phyloP scores from a whole-genome alignment of 257 asterid genomes.

The Fraxinus anomala region DNA sequence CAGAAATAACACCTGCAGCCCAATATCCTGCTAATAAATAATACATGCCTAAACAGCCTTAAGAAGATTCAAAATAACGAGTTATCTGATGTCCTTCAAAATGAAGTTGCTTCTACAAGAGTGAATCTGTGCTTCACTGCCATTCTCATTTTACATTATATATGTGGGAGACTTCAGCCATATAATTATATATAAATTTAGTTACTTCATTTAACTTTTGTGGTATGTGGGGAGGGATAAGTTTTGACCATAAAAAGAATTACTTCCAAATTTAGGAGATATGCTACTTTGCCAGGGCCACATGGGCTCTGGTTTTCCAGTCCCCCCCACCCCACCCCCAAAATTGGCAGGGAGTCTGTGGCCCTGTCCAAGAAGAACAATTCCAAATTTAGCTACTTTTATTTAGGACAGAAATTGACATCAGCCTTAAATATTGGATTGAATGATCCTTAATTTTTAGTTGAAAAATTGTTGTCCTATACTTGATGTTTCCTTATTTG shows the following conservation, averaged over 20 bases:
- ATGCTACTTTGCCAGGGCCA: too few species aligned
- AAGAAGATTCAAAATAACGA: not conserved
- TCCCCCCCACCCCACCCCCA: too few species aligned
- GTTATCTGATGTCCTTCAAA: not conserved
- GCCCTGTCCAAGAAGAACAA: too few species aligned
- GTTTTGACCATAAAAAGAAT: too few species aligned
- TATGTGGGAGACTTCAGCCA: not conserved
- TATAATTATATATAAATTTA: not conserved
- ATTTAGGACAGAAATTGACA: not conserved
- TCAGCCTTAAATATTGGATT: not conserved
- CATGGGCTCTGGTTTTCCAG: too few species aligned
- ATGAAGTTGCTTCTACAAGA: not conserved
- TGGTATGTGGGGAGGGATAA: too few species aligned
- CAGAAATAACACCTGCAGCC: slow-evolving; percentile 43
- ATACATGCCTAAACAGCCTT: not conserved
- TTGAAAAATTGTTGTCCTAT: too few species aligned
- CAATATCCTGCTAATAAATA: not conserved
- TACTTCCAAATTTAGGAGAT: too few species aligned
- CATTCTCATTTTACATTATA: not conserved
- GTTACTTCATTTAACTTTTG: too few species aligned
- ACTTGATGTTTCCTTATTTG: too few species aligned
- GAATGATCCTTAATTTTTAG: not conserved
- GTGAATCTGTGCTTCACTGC: not conserved
- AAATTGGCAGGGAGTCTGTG: too few species aligned
- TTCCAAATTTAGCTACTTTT: not conserved